A percentile compares a stretch with the other conserved stretches of the same genome.
Evolutionary conservation across 2,329 filamentous ascomycete genomes (phyloP).

Genomic region (Alternaria arborescens): DNA sequence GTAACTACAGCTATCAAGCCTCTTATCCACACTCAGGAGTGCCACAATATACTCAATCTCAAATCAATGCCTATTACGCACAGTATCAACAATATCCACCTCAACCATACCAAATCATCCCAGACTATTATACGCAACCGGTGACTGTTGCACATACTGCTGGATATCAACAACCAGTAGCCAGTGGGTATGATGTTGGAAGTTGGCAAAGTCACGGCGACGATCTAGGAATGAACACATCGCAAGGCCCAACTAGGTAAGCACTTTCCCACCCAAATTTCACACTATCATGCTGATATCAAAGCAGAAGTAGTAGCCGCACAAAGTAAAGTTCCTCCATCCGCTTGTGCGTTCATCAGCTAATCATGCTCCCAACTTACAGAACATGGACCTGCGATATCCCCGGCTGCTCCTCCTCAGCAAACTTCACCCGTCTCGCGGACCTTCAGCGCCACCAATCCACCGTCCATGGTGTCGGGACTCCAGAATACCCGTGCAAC

Average conservation of each 20-base stretch:
- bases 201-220: slow-evolving; percentile 24
- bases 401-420: slow-evolving; percentile 41
- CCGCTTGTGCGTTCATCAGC: neutral
- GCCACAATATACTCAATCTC: slow-evolving; percentile 45
- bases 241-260: slow-evolving; percentile 23
- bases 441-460: slow-evolving; percentile 49
- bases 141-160: slow-evolving; percentile 12
- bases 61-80: slow-evolving; percentile 41
- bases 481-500: slow-evolving; percentile 44
- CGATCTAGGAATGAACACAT: neutral
- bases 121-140: slow-evolving; percentile 34
- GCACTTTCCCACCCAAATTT: neutral
- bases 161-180: slow-evolving; percentile 20
- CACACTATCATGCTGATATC: neutral
- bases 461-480: slow-evolving; percentile 43
- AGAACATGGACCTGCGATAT: slow-evolving; percentile 47
- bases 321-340: slow-evolving; percentile 24
- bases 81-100: slow-evolving; percentile 43
- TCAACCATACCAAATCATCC: slow-evolving; percentile 38
- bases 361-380: slow-evolving; percentile 8
- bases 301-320: slow-evolving; percentile 27
- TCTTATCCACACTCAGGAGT: slow-evolving; percentile 22
- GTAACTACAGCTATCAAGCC: slow-evolving; percentile 28
- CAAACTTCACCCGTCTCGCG: slow-evolving; percentile 46
- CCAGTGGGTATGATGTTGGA: slow-evolving; percentile 18